A percentile compares a stretch with the other conserved stretches of the same genome.
phyloP scores from a whole-genome alignment of 1,139 yeast genomes.

The Saccharomycopsis hybrid region DNA sequence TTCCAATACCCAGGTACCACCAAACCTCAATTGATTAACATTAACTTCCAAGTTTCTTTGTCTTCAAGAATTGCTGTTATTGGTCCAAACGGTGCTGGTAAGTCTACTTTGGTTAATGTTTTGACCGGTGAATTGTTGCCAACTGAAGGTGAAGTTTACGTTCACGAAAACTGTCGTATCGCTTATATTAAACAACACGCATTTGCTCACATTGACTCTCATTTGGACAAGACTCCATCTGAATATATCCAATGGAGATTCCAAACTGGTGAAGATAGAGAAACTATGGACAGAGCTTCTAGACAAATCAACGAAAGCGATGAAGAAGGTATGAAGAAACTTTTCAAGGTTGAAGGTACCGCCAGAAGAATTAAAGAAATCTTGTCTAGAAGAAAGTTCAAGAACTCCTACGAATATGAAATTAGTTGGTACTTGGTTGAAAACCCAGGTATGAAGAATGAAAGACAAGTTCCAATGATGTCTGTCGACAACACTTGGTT shows the following conservation, averaged over 20 bases:
- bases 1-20: conserved; percentile 99
- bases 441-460: conserved; percentile 92
- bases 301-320: conserved; percentile 96
- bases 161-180: conserved; percentile 98
- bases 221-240: conserved; percentile 98
- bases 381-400: conserved; percentile 98
- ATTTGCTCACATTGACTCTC: conserved; percentile 97
- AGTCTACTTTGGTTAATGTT: conserved; percentile 95
- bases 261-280: conserved; percentile 99
- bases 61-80: conserved; percentile 99
- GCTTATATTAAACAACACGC: conserved; percentile 99
- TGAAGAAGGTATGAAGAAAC: conserved; percentile 98
- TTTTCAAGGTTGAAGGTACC: conserved; percentile 97
- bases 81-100: conserved; percentile 99
- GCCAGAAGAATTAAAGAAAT: conserved; percentile 96
- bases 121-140: conserved; percentile 99
- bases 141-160: conserved; percentile 97
- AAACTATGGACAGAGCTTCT: conserved; percentile 99
- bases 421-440: conserved; percentile 93
- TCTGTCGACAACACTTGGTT: conserved; percentile 98
- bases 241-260: conserved; percentile 99
- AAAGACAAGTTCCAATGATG: conserved; percentile 99
- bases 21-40: conserved; percentile 86
- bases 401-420: conserved; percentile 99
- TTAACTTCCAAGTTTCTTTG: conserved; percentile 96